These are phyloP conservation scores for Datura wrightii DNA, from an alignment of 257 asterid genomes.

Conservation along the genomic window DNA sequence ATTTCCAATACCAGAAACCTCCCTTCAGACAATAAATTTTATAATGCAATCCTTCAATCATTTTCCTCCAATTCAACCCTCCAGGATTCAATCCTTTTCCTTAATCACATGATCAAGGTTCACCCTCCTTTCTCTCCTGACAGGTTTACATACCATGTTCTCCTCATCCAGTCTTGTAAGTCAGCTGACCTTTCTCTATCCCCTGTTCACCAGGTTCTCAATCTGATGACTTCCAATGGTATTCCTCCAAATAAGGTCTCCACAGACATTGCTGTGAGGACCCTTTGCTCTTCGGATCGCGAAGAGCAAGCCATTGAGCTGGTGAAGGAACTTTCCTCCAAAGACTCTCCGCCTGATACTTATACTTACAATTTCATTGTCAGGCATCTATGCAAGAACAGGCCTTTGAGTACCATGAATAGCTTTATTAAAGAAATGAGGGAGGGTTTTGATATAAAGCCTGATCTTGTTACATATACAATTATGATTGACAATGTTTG, in stretches of 20 bases:
- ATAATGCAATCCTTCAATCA: constrained; percentile 66
- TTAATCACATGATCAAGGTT: constrained; percentile 75
- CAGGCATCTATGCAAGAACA: constrained; percentile 70
- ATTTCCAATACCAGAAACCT: constrained; percentile 51
- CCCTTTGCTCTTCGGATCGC: constrained; percentile 75
- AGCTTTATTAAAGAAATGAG: constrained; percentile 72
- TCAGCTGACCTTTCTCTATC: constrained; percentile 56
- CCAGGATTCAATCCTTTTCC: constrained; percentile 81
- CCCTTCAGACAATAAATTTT: constrained; percentile 66
- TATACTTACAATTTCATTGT: constrained; percentile 82
- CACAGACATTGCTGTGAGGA: constrained; percentile 68
- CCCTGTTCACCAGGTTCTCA: constrained; percentile 65
- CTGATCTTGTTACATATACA: constrained; percentile 90
- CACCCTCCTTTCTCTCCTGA: constrained; percentile 82
- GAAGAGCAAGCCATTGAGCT: constrained; percentile 81
- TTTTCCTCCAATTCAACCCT: constrained; percentile 63
- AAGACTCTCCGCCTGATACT: constrained; percentile 64
- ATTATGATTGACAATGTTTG: constrained; percentile 97
- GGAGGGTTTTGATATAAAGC: constrained; percentile 63
- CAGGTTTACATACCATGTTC: constrained; percentile 67
- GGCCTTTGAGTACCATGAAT: constrained; percentile 61
- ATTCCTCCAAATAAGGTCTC: constrained; percentile 74
- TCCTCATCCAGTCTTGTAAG: constrained; percentile 72
- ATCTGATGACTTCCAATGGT: constrained; percentile 67
- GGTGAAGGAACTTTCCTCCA: constrained; percentile 66